Evolutionary conservation across 1,284 basidiomycete genomes (phyloP), one percentile per base, ranked within the genome.

Genomic region (Trichosporon faecale): DNA sequence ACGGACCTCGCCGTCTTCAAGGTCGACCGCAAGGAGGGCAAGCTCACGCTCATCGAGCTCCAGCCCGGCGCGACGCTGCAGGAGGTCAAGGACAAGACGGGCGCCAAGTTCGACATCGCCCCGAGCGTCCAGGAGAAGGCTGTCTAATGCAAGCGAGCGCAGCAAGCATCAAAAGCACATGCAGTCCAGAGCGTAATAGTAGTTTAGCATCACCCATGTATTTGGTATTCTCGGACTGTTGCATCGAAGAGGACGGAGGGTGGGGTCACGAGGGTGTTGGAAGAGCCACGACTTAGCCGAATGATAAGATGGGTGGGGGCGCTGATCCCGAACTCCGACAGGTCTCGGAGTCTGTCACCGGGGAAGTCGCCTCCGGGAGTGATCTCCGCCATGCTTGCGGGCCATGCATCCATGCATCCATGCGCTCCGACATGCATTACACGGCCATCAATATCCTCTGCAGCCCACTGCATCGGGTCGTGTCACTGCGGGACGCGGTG

Each of bases 1-100:
- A 98, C 95, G 1, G 95, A 98, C 78, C 87, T 96, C 25, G 63
- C 63, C 63, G 63, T 95, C 60, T 98, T 98, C 83, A 87, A 91
- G 66, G 92, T 98, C n/a, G 91, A 97, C 82, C 87, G 92, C 66
- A 87, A 88, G 57, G 70, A 63, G 18, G 91, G 92, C 18, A 87
- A 87, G 74, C 85, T 98, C 80, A 88, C 88, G 57, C 85, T 97
- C 76, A 88, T 89, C 68, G 95, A 97, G 82, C 82, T 97, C 60
- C 91, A 91, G 61, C 89, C 92, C 72, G 94, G 93, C 14, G 89
- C 91, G 7, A 91, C 89, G 8, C 80, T 96, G 65, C 91, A 95
- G 55, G 92, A 96, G 82, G 89, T 98, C 66, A 88, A 86, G 79
- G 87, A 88, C 46, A 94, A 94, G 87, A 97, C 94, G 0, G 92